Conservation (phyloP, 2,329 filamentous ascomycete species). For the Pseudopyricularia cyperi region DNA sequence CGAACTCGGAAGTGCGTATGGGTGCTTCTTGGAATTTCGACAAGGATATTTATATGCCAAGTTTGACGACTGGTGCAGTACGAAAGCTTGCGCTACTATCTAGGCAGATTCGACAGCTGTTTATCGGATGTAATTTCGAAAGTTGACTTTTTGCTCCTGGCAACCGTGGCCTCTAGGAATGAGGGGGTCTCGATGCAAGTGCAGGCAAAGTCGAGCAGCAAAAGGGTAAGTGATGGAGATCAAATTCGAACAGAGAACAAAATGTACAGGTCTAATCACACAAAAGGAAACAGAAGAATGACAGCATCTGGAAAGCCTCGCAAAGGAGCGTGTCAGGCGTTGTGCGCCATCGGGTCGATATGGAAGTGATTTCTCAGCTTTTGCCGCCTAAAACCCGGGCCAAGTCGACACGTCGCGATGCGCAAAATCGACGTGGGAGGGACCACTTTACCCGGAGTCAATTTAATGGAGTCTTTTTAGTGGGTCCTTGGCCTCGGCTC, state of each 20-base stretch:
- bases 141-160: background rate
- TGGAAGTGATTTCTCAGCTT: background rate
- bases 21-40: too few species aligned
- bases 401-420: background rate
- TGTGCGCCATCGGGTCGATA: background rate
- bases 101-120: too few species aligned
- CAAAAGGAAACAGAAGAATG: background rate
- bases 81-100: too few species aligned
- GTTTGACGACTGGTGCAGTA: too few species aligned
- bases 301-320: background rate
- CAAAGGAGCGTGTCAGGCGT: background rate
- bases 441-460: too few species aligned
- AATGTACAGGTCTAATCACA: background rate
- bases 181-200: background rate
- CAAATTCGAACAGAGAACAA: background rate
- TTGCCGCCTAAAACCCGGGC: background rate
- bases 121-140: background rate
- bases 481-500: too few species aligned
- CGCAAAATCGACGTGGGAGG: background rate
- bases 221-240: background rate
- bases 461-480: too few species aligned
- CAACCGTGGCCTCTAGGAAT: background rate
- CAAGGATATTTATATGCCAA: too few species aligned
- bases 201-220: background rate
- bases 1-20: too few species aligned